Conservation (phyloP, 192 early-diverging fungal species). For the Coemansia reversa region DNA sequence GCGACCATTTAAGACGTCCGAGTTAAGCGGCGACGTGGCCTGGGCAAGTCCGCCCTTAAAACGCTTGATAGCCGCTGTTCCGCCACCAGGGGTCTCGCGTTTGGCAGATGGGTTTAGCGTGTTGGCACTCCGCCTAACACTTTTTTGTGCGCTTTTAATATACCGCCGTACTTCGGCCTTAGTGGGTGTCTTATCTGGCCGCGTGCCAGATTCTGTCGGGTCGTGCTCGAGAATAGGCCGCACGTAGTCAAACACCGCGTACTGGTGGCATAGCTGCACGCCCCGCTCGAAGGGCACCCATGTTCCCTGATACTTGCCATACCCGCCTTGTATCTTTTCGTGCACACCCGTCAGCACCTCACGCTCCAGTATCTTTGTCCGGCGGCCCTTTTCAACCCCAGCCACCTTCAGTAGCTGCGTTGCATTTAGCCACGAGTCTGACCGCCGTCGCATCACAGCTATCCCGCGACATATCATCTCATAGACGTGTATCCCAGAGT, state of each 20-base stretch:
- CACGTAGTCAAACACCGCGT: slow-evolving; percentile 71
- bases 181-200: slow-evolving; percentile 56
- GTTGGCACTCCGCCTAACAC: background rate
- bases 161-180: slow-evolving; percentile 51
- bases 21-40: slow-evolving; percentile 48
- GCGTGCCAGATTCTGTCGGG: slow-evolving; percentile 57
- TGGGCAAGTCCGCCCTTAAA: slow-evolving; percentile 24
- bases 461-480: slow-evolving; percentile 83
- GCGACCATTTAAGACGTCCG: slow-evolving; percentile 21
- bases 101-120: slow-evolving; percentile 3
- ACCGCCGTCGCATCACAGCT: slow-evolving; percentile 75
- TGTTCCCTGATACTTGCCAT: slow-evolving; percentile 97
- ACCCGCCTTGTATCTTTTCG: slow-evolving; percentile 98
- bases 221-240: slow-evolving; percentile 81
- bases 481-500: slow-evolving; percentile 94
- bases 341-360: slow-evolving; percentile 85
- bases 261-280: slow-evolving; percentile 76
- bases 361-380: slow-evolving; percentile 91
- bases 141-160: slow-evolving; percentile 35
- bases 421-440: slow-evolving; percentile 92
- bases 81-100: slow-evolving; percentile 15
- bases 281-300: slow-evolving; percentile 86
- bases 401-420: slow-evolving; percentile 99
- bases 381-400: slow-evolving; percentile 85
- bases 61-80: slow-evolving; percentile 8